Evolutionary conservation across 2,329 filamentous ascomycete genomes (phyloP), one percentile per base, ranked within the genome.

Genomic region (Raffaelea ambrosiae): DNA sequence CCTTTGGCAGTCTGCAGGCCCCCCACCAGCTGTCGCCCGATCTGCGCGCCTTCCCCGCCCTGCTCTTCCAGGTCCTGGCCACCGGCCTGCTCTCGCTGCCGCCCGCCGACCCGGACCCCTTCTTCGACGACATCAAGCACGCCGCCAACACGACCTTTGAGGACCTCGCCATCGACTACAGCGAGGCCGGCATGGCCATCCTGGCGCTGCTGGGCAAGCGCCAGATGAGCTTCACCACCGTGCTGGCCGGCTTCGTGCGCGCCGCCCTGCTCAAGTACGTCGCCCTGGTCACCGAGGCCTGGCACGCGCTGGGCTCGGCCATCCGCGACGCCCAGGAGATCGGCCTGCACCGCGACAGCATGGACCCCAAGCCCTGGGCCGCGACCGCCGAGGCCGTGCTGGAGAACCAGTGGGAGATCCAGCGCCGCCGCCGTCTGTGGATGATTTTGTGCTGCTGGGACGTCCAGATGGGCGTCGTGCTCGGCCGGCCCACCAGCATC

Each of bases 261-360:
- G 73, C 73, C 2, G 64, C 69, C 2, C 81, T 78, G 51, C 62
- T 81, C 38, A 83, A 83, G 59, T 79, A 76, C 54, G 72, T 69
- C 9, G 78, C 74, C 11, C 69, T 76, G 56, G 73, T 82, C 14
- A 76, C 76, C 0, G 79, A 82, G 54, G 68, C 75, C 49, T 79
- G 74, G 74, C 75, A 79, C 56, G 68, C 69, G 2, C 66, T 83
- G 26, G 74, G 75, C 1, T 67, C 70, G 20, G 72, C 75, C 1
- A 80, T 83, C 48, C 67, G 76, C 38, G 78, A 83, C 57, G 79
- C 77, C 0, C 79, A 83, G 57, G 79, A 82, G 54, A 71, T 83
- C 38, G 79, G 78, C 13, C 64, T 83, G 55, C 74, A 83, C 53
- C 68, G 72, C 13, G 72, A 77, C 52, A 67, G 64, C 33, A 61